A percentile compares a stretch with the other conserved stretches of the same genome.
Evolutionary conservation across 306 rosid species (phyloP).

Genomic region (Astragalus membranaceus): DNA sequence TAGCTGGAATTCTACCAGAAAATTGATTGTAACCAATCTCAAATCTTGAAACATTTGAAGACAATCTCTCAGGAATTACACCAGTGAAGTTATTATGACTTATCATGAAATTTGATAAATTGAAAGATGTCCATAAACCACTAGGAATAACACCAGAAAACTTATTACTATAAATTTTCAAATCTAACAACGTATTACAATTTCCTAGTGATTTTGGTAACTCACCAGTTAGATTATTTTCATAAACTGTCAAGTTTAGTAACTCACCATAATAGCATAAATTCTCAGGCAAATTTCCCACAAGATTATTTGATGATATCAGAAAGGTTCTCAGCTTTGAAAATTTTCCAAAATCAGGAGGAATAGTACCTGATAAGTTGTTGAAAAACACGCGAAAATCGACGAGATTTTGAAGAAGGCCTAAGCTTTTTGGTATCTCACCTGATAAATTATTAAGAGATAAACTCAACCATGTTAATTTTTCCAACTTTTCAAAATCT

Average conservation of each 20-base stretch:
- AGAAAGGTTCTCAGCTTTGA: constrained; percentile 23
- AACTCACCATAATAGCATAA: constrained; percentile 20
- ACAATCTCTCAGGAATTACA: constrained; percentile 20
- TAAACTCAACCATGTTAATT: constrained; percentile 23
- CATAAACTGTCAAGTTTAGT: constrained; percentile 15
- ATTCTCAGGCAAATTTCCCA: constrained; percentile 28
- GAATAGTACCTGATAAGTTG: constrained; percentile 27
- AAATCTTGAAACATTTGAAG: constrained; percentile 17
- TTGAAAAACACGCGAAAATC: constrained; percentile 21
- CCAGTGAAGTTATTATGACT: constrained; percentile 27
- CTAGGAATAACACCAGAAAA: constrained; percentile 30
- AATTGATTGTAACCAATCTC: constrained; percentile 47
- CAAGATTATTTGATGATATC: neutral
- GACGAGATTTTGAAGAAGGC: neutral
- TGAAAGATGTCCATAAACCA: constrained; percentile 30
- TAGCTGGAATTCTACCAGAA: constrained; percentile 45
- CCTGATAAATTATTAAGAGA: constrained; percentile 22
- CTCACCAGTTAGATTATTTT: constrained; percentile 17
- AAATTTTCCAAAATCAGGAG: constrained; percentile 18
- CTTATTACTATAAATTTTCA: constrained; percentile 13
- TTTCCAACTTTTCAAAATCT: constrained; percentile 19
- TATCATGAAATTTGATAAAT: constrained; percentile 28
- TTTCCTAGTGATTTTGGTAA: constrained; percentile 28
- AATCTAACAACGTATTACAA: constrained; percentile 13
- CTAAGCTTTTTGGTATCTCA: constrained; percentile 20